phyloP scores from a whole-genome alignment of 352 stramenopile genomes.

The Phytophthora parvispora region DNA sequence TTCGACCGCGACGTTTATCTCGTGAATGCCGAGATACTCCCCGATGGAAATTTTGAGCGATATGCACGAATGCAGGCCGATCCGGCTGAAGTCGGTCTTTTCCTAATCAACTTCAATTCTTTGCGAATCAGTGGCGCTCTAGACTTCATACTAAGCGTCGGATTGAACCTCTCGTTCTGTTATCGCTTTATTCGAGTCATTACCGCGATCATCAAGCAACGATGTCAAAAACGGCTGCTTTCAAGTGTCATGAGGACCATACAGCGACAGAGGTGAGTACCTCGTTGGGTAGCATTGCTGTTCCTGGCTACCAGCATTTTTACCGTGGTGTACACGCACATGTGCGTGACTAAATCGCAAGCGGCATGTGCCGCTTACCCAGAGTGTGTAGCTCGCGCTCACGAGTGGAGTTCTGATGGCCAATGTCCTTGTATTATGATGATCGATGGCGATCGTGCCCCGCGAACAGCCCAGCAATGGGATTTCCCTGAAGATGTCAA shows the following conservation, averaged over 20 bases:
- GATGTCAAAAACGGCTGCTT: too few relatives aligned
- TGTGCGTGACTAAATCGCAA: constrained; percentile 1
- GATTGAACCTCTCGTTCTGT: constrained; percentile 45
- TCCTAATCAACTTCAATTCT: constrained; percentile 43
- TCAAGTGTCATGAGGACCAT: background rate
- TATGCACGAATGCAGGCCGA: constrained; percentile 33
- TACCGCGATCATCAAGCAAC: background rate
- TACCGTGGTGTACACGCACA: constrained; percentile 14
- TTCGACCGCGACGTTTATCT: constrained; percentile 37
- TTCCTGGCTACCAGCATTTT: constrained; percentile 12
- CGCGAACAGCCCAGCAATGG: constrained; percentile 28
- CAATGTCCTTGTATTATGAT: constrained; percentile 39
- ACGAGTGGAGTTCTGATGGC: too few relatives aligned
- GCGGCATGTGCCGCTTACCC: constrained; percentile 20
- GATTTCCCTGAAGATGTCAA: constrained; percentile 30
- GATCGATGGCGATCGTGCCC: constrained; percentile 33
- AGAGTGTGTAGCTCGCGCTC: constrained; percentile 26
- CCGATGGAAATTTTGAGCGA: constrained; percentile 39
- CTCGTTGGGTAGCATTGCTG: constrained; percentile 4
- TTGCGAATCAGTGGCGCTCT: constrained; percentile 31
- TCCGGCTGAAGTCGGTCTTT: constrained; percentile 32
- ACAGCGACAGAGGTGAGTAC: constrained; percentile 17
- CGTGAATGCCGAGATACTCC: constrained; percentile 28
- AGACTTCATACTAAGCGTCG: constrained; percentile 43
- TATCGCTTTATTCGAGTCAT: constrained; percentile 41